A percentile compares a stretch with the other conserved stretches of the same genome.
These are phyloP conservation scores for Aspergillus fumigatiaffinis DNA, from an alignment of 2,329 filamentous ascomycete species.

Conservation along the genomic window DNA sequence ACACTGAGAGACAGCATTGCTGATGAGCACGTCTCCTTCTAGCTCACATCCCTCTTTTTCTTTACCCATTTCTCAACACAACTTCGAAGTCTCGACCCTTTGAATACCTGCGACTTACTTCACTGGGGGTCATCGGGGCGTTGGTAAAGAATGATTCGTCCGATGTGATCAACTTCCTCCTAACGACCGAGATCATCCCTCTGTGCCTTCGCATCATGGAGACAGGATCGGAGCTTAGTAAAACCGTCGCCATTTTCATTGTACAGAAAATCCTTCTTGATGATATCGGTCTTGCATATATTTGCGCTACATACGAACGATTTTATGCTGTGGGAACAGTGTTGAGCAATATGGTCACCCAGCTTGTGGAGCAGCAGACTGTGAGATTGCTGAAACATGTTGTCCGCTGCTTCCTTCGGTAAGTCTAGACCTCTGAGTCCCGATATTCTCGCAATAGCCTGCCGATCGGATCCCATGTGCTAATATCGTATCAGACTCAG, in stretches of 20 bases:
- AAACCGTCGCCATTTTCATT: conserved; percentile 99
- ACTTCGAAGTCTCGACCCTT: conserved; percentile 97
- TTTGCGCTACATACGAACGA: conserved; percentile 96
- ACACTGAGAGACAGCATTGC: background rate
- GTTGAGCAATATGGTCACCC: conserved; percentile 96
- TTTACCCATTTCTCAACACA: conserved; percentile 97
- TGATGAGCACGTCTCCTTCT: conserved; percentile 12
- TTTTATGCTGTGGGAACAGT: conserved; percentile 98
- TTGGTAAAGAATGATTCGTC: conserved; percentile 98
- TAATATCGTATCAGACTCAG: conserved; percentile 60
- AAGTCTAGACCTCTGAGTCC: conserved; percentile 33
- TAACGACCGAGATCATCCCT: conserved; percentile 97
- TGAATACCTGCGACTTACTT: conserved; percentile 93
- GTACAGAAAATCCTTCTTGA: conserved; percentile 98
- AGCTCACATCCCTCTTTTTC: conserved; percentile 96
- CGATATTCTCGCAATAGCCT: background rate
- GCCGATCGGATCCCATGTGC: background rate
- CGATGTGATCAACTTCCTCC: conserved; percentile 97
- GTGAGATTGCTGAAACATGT: conserved; percentile 95
- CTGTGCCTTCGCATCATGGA: conserved; percentile 98
- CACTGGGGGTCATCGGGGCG: conserved; percentile 91
- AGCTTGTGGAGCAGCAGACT: conserved; percentile 96
- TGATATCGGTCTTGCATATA: conserved; percentile 94
- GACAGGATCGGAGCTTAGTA: conserved; percentile 95
- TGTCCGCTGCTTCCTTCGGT: conserved; percentile 94